Conservation (phyloP, 106 monocot genomes). For the Dioscorea dumetorum region DNA sequence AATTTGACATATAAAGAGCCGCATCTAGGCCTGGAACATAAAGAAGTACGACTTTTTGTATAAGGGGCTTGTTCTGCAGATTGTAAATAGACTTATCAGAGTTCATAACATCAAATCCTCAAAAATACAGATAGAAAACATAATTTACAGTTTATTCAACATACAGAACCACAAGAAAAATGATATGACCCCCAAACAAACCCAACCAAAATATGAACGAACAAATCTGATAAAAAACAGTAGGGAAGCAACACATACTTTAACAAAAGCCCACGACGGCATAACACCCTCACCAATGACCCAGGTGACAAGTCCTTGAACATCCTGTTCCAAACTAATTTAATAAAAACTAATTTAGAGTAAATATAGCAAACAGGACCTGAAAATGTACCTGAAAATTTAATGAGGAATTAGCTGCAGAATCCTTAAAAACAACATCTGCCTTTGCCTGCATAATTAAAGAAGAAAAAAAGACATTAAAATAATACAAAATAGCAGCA, state of each 20-base stretch:
- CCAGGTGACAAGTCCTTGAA: constrained; percentile 92
- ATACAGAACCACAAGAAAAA: neutral
- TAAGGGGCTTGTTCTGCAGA: constrained; percentile 82
- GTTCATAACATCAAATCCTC: neutral
- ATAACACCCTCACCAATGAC: constrained; percentile 79
- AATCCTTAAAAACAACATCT: constrained; percentile 60
- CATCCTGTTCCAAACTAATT: constrained; percentile 49
- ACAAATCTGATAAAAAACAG: neutral
- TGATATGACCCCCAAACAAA: neutral
- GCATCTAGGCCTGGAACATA: constrained; percentile 96
- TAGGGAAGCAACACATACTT: constrained; percentile 23
- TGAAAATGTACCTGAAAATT: constrained; percentile 53
- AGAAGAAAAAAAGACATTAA: neutral
- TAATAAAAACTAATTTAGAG: neutral
- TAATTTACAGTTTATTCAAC: neutral
- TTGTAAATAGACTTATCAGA: constrained; percentile 8
- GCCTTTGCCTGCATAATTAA: constrained; percentile 61
- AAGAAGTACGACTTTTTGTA: constrained; percentile 80
- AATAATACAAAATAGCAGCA: neutral
- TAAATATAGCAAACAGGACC: neutral
- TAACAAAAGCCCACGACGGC: constrained; percentile 95
- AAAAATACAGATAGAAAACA: too few relatives aligned
- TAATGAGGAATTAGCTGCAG: constrained; percentile 39
- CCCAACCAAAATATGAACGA: neutral
- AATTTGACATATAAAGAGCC: constrained; percentile 75